Base-by-base conservation (phyloP, 306 rosid genomes). In the Cucurbita pepo region DNA sequence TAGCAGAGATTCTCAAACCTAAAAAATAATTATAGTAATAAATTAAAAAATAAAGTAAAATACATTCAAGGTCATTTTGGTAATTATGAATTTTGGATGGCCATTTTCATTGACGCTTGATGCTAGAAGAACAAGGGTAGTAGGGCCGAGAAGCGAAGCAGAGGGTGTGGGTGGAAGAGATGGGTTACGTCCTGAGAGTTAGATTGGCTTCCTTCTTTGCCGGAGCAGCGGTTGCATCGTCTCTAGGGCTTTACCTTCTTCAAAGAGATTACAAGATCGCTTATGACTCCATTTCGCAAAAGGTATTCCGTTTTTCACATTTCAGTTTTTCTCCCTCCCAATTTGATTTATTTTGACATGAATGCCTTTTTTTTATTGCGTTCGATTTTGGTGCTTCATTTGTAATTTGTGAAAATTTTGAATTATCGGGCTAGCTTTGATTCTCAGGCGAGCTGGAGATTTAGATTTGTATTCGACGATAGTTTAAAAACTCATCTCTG, bases 141-240 rank as follows among this genome's bases (percentile, higher is more conserved):
- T 14, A 30, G 21, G 72, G 22, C 3, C n/a, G 13, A 11, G 77
- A 18, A 45, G 62, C 7, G 16, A 52, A 21, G 59, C 9, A 10
- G 58, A n/a, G 41, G 18, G 36, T 13, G 13, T 43, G 47, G 16
- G 54, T 10, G 21, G 77, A 19, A 59, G 54, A 73, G 58, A 94
- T 94, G 98, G 98, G 98, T 70, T 94, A 86, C 77, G 85, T 94
- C 51, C 79, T 89, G 73, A 77, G 98, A 61, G 98, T 89, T 71
- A 82, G 97, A 85, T 78, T 91, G 79, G 96, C 96, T 5, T 87
- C 97, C 37, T 91, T 91, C 83, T 91, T 91, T 79, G 72, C 86
- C 8, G 97, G 99, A 4, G 96, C 95, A 30, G 96, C 99, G 41
- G 80, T 79, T 80, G 90, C 96, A 69, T 89, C 98, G 77, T 83